Evolutionary conservation across 2,329 filamentous ascomycete species (phyloP).

Genomic region (Diplocarpon mali): DNA sequence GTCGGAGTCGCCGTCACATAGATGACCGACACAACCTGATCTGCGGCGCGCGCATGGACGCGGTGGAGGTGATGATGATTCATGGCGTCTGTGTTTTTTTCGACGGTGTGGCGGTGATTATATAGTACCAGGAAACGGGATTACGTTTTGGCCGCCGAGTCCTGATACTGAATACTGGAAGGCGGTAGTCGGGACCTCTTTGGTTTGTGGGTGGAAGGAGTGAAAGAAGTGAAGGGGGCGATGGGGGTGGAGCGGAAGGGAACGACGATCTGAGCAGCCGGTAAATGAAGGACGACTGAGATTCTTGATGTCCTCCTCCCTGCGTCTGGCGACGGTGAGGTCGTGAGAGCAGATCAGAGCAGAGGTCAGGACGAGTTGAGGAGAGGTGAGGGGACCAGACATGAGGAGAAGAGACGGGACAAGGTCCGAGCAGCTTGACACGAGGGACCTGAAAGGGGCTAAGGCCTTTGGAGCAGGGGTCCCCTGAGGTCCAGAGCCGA

Average conservation of each 20-base stretch:
- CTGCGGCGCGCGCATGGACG: background rate
- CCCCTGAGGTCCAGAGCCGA: background rate
- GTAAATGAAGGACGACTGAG: constrained; percentile 19
- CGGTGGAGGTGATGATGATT: constrained; percentile 4
- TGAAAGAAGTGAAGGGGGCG: background rate
- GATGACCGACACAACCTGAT: constrained; percentile 31
- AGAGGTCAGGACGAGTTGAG: background rate
- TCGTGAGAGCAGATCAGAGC: background rate
- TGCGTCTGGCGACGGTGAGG: background rate
- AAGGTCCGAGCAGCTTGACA: too few species aligned
- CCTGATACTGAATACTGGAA: too few species aligned
- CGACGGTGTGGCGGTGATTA: background rate
- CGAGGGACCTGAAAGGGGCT: background rate
- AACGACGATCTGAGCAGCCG: constrained; percentile 5
- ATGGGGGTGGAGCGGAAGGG: background rate
- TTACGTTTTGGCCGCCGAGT: too few species aligned
- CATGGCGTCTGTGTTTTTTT: background rate
- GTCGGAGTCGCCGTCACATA: constrained; percentile 42
- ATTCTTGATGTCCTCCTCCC: background rate
- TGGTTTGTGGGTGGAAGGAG: background rate
- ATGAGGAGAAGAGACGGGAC: background rate
- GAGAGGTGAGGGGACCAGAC: background rate
- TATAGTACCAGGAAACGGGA: background rate
- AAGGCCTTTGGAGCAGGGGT: background rate
- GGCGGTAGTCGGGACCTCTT: background rate